Percentiles rank a stretch among this genome's conserved stretches.
Conservation (phyloP, 2,329 filamentous ascomycete species). For the Botrytis hyacinthi region DNA sequence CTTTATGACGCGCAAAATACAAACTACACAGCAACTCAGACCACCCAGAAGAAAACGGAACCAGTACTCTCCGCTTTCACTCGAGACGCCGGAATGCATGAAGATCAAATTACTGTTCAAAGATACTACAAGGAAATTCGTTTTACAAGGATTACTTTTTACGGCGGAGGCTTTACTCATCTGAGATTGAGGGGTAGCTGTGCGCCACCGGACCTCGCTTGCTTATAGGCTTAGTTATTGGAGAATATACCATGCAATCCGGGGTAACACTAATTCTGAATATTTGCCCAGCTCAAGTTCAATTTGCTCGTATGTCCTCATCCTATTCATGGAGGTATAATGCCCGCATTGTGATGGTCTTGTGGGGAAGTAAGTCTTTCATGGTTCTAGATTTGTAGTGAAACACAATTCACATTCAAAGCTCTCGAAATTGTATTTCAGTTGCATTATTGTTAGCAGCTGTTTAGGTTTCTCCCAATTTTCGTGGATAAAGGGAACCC, state of each 20-base stretch:
- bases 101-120: not conserved
- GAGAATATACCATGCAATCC: not conserved
- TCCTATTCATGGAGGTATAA: slow-evolving; percentile 1
- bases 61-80: not conserved
- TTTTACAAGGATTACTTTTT: not conserved
- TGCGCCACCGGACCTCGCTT: not conserved
- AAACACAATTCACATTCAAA: not conserved
- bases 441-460: not conserved
- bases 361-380: not conserved
- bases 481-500: too few relatives aligned
- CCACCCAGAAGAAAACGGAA: not conserved
- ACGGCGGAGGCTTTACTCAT: not conserved
- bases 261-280: not conserved
- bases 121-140: not conserved
- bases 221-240: not conserved
- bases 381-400: slow-evolving; percentile 5
- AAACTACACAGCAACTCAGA: not conserved
- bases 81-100: not conserved
- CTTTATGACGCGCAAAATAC: not conserved
- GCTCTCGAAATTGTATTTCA: not conserved
- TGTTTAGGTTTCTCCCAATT: not conserved
- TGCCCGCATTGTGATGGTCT: not conserved
- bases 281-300: not conserved
- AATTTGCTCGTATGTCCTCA: not conserved
- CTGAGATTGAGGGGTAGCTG: not conserved